Conservation (phyloP, 2,329 filamentous ascomycete species). For the Epichloe elymi region DNA sequence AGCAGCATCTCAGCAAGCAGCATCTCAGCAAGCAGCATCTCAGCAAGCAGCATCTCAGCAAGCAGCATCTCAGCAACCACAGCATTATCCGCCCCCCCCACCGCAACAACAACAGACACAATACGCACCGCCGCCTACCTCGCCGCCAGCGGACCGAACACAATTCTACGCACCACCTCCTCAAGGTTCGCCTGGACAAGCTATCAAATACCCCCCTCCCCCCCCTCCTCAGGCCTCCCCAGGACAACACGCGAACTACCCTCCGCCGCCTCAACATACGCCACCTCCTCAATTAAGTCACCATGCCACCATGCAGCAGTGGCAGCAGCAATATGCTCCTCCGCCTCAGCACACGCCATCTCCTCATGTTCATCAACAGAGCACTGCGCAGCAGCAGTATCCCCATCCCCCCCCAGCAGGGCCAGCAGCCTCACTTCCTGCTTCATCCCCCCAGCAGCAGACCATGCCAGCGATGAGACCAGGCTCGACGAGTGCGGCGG, state of each 20-base stretch:
- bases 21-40: constrained; percentile 10
- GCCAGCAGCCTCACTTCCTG: neutral
- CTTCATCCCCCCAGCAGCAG: constrained; percentile 6
- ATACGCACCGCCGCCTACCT: constrained; percentile 34
- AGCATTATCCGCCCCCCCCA: constrained; percentile 10
- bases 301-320: constrained; percentile 10
- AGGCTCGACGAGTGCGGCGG: constrained; percentile 11
- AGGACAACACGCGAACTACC: constrained; percentile 13
- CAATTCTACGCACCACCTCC: constrained; percentile 27
- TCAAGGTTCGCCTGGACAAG: constrained; percentile 11
- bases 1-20: constrained; percentile 1
- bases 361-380: constrained; percentile 3
- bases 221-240: constrained; percentile 10
- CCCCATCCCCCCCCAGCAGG: constrained; percentile 7
- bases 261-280: constrained; percentile 15
- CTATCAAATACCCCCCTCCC: constrained; percentile 17
- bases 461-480: constrained; percentile 13
- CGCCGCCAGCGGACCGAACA: constrained; percentile 31
- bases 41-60: neutral
- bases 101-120: constrained; percentile 20
- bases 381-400: constrained; percentile 11
- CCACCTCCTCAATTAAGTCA: constrained; percentile 6
- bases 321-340: constrained; percentile 9
- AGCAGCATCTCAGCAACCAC: constrained; percentile 11
- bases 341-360: constrained; percentile 13